Percentiles rank a stretch among this genome's conserved stretches.
Evolutionary conservation across 2,329 filamentous ascomycete species (phyloP).

Genomic region (Aspergillus pseudonomiae): DNA sequence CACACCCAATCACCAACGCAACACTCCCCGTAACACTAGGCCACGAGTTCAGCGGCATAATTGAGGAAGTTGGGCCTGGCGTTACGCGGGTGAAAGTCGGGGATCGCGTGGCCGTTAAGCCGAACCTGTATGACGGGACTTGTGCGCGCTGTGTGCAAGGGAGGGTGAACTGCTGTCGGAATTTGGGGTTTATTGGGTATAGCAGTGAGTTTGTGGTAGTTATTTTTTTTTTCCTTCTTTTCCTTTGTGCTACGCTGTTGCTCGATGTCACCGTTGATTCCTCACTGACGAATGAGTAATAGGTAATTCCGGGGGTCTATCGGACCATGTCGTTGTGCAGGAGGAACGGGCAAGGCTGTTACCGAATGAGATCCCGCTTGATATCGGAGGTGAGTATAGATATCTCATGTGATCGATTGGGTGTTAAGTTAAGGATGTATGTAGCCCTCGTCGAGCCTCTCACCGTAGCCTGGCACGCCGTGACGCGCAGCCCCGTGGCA

Average conservation of each 20-base stretch:
- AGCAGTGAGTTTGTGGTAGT: conserved; percentile 35
- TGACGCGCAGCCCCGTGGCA: conserved; percentile 52
- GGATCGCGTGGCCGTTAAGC: conserved; percentile 62
- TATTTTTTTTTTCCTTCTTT: not conserved
- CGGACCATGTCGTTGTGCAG: conserved; percentile 31
- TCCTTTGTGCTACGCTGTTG: not conserved
- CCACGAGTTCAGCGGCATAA: conserved; percentile 66
- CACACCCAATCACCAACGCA: conserved; percentile 62
- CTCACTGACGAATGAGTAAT: conserved; percentile 42
- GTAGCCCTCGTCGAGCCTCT: conserved; percentile 64
- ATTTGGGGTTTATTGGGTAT: conserved; percentile 57
- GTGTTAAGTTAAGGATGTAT: not conserved
- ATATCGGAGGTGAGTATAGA: conserved; percentile 24
- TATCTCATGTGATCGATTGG: not conserved
- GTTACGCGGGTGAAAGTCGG: conserved; percentile 55
- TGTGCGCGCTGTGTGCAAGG: conserved; percentile 60
- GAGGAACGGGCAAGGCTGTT: conserved; percentile 25
- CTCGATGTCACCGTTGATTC: conserved; percentile 43
- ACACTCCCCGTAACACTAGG: conserved; percentile 63
- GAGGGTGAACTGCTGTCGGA: conserved; percentile 61
- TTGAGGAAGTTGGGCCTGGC: conserved; percentile 60
- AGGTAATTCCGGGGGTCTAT: conserved; percentile 33
- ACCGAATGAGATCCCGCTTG: conserved; percentile 25
- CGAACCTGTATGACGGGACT: conserved; percentile 60
- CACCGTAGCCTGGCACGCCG: conserved; percentile 66